A percentile compares a stretch with the other conserved stretches of the same genome.
phyloP scores from a whole-genome alignment of 352 stramenopile species.

The Phytopythium kandeliae region DNA sequence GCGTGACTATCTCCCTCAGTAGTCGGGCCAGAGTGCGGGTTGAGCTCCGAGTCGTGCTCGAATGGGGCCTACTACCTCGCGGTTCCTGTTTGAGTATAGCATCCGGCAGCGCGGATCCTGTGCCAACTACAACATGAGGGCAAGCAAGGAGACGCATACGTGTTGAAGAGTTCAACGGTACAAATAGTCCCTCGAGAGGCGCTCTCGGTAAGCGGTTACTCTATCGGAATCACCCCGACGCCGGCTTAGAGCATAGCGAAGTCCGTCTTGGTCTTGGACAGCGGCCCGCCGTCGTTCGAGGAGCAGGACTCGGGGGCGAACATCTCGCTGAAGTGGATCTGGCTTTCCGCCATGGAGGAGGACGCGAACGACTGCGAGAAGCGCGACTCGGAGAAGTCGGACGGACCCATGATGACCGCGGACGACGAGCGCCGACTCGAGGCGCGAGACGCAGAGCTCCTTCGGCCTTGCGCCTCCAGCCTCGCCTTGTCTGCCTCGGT shows the following conservation, averaged over 20 bases:
- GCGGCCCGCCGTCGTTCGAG: slow-evolving; percentile 29
- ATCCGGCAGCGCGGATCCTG: background rate
- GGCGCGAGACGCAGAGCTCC: slow-evolving; percentile 10
- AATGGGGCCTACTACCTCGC: background rate
- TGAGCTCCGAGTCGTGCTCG: background rate
- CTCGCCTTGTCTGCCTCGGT: slow-evolving; percentile 26
- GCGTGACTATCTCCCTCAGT: too few species aligned
- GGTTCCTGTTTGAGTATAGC: background rate
- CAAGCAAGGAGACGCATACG: background rate
- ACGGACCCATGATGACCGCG: slow-evolving; percentile 26
- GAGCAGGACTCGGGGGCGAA: slow-evolving; percentile 29
- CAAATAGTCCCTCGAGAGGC: slow-evolving; percentile 3
- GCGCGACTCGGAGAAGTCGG: slow-evolving; percentile 15
- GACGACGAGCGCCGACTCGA: slow-evolving; percentile 41
- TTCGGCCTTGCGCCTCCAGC: slow-evolving; percentile 17
- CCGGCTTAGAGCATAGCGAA: slow-evolving; percentile 48
- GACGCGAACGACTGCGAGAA: slow-evolving; percentile 25
- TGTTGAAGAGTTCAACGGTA: slow-evolving; percentile 3
- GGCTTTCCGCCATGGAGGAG: slow-evolving; percentile 37
- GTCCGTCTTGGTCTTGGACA: slow-evolving; percentile 36
- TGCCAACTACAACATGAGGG: background rate
- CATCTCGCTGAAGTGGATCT: slow-evolving; percentile 71
- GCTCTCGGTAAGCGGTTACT: background rate
- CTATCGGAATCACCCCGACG: background rate
- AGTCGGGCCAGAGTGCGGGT: too few species aligned